phyloP scores from a whole-genome alignment of 2,329 filamentous ascomycete species.

The Trichophyton simii region DNA sequence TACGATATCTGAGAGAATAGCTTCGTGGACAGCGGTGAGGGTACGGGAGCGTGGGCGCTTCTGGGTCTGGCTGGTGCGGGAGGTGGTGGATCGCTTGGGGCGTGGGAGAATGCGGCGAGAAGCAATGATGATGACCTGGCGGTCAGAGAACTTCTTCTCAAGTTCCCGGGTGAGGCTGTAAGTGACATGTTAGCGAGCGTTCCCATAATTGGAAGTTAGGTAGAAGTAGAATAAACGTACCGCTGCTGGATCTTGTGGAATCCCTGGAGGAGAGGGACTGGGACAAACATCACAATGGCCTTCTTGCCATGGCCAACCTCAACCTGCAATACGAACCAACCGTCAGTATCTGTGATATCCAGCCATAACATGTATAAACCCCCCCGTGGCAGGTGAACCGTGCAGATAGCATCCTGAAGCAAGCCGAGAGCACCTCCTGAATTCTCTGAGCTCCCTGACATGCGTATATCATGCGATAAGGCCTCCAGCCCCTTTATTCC shows the following conservation, averaged over 20 bases:
- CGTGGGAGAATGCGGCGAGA: conserved; percentile 97
- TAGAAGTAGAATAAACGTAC: conserved; percentile 47
- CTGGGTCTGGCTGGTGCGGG: conserved; percentile 92
- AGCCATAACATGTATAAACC: background rate
- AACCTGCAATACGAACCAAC: conserved; percentile 48
- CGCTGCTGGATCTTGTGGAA: conserved; percentile 99
- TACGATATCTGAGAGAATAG: conserved; percentile 94
- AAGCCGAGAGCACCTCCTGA: background rate
- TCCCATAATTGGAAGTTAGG: too few species aligned
- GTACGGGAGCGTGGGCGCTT: conserved; percentile 97
- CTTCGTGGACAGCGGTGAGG: conserved; percentile 96
- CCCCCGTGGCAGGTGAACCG: background rate
- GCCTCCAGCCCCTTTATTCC: background rate
- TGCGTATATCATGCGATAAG: background rate
- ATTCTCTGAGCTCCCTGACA: background rate
- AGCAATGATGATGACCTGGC: conserved; percentile 97
- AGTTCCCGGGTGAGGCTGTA: conserved; percentile 94
- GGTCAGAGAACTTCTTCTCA: conserved; percentile 99
- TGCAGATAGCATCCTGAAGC: background rate
- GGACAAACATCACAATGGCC: conserved; percentile 99
- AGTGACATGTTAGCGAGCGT: background rate
- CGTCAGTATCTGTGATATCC: background rate
- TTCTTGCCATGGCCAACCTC: conserved; percentile 99
- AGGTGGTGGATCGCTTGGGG: conserved; percentile 95
- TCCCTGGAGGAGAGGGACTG: conserved; percentile 91